Percentiles rank a stretch among this genome's conserved stretches.
phyloP scores from a whole-genome alignment of 2,329 filamentous ascomycete species.

The Fusarium gaditjirri region DNA sequence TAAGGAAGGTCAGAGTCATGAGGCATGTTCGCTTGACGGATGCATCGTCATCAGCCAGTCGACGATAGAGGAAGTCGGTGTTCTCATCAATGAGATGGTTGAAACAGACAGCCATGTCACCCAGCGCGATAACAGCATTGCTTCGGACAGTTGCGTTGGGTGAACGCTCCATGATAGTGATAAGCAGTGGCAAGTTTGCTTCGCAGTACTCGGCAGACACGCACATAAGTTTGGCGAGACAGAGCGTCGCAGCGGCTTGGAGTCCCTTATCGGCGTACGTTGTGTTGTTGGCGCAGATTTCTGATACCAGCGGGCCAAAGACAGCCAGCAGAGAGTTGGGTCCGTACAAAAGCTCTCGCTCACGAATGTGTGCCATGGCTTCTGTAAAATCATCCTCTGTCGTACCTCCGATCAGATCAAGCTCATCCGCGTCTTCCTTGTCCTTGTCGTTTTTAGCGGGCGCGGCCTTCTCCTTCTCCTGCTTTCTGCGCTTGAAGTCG shows the following conservation, averaged over 20 bases:
- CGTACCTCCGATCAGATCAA: slow-evolving; percentile 96
- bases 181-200: slow-evolving; percentile 88
- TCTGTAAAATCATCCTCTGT: slow-evolving; percentile 94
- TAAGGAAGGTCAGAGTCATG: slow-evolving; percentile 98
- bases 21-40: slow-evolving; percentile 97
- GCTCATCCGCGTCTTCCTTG: slow-evolving; percentile 80
- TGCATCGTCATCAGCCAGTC: slow-evolving; percentile 86
- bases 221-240: slow-evolving; percentile 98
- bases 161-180: slow-evolving; percentile 97
- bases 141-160: slow-evolving; percentile 91
- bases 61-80: slow-evolving; percentile 95
- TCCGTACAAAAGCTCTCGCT: slow-evolving; percentile 85
- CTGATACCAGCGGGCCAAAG: slow-evolving; percentile 90
- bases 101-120: slow-evolving; percentile 99
- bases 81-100: slow-evolving; percentile 99
- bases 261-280: slow-evolving; percentile 89
- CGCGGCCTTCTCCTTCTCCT: slow-evolving; percentile 80
- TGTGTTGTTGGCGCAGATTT: slow-evolving; percentile 95
- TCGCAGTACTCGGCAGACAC: slow-evolving; percentile 98
- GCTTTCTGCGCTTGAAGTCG: slow-evolving; percentile 97
- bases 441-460: slow-evolving; percentile 61
- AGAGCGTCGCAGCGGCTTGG: slow-evolving; percentile 92
- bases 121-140: slow-evolving; percentile 95
- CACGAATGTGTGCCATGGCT: slow-evolving; percentile 83
- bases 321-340: slow-evolving; percentile 85